These are phyloP conservation scores for Desmodesmus armatus DNA, from an alignment of 139 green algal genomes.

Conservation along the genomic window DNA sequence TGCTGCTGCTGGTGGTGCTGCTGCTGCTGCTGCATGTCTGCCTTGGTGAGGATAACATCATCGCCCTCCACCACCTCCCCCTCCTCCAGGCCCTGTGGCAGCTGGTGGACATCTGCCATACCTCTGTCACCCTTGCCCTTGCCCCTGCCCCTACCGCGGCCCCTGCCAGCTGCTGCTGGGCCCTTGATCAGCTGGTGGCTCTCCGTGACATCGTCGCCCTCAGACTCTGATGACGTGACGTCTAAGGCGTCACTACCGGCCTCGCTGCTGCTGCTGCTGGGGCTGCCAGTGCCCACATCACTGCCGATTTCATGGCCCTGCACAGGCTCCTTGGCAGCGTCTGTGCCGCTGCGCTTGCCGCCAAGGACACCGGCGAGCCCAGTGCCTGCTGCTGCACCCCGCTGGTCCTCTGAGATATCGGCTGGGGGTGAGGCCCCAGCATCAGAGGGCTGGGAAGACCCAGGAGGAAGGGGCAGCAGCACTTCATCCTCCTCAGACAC, in stretches of 20 bases:
- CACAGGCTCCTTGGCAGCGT: no score
- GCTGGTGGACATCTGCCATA: background rate
- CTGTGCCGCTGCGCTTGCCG: no score
- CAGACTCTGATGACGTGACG: slow-evolving; percentile 15
- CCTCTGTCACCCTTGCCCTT: background rate
- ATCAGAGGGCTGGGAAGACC: no score
- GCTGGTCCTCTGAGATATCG: no score
- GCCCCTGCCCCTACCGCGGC: background rate
- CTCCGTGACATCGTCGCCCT: background rate
- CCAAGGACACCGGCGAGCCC: no score
- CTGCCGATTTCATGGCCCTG: no score
- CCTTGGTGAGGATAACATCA: slow-evolving; percentile 21
- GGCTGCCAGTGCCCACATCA: no score
- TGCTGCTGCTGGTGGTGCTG: slow-evolving; percentile 28
- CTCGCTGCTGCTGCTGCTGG: background rate
- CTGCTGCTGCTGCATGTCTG: background rate
- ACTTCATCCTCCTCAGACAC: no score
- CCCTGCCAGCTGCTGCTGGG: background rate
- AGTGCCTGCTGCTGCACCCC: no score
- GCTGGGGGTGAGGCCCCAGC: no score
- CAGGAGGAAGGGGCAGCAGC: no score
- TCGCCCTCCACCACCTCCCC: slow-evolving; percentile 18
- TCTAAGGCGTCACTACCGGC: background rate
- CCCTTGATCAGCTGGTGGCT: background rate
- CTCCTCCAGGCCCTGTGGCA: background rate